Evolutionary conservation across 768 basidiomycete species (phyloP).

Genomic region (Hericium erinaceus): DNA sequence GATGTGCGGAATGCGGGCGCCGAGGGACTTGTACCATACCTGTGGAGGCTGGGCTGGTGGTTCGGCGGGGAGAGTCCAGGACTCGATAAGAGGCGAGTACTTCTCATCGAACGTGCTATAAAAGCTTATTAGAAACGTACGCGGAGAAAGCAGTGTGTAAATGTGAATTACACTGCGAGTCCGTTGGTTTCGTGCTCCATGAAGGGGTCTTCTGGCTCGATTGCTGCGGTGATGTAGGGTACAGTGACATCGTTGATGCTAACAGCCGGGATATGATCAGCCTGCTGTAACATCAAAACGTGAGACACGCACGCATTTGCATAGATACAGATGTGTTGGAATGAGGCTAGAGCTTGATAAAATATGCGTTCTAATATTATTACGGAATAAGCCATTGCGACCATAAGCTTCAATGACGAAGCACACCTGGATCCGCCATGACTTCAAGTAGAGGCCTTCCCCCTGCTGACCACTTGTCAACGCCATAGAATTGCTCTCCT

Average conservation of each 20-base stretch:
- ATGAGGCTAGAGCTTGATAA: conserved; percentile 58
- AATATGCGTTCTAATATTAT: conserved; percentile 53
- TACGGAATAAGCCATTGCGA: neutral
- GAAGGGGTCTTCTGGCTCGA: conserved; percentile 63
- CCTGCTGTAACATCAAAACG: neutral
- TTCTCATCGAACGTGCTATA: conserved; percentile 8
- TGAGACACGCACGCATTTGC: conserved; percentile 58
- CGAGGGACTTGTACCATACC: conserved; percentile 9
- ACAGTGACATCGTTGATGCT: conserved; percentile 74
- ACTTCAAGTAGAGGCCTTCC: conserved; percentile 64
- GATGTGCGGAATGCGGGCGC: neutral
- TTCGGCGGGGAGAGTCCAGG: conserved; percentile 3
- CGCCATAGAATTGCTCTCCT: conserved; percentile 47
- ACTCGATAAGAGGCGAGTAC: conserved; percentile 11
- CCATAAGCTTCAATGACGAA: neutral
- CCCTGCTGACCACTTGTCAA: conserved; percentile 61
- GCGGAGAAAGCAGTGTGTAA: neutral
- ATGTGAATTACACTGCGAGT: conserved; percentile 44
- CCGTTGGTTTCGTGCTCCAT: conserved; percentile 44
- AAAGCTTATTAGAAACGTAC: neutral
- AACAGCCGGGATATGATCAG: neutral
- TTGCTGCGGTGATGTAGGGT: conserved; percentile 71
- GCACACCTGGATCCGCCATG: conserved; percentile 67
- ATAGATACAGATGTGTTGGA: conserved; percentile 65
- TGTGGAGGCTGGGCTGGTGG: conserved; percentile 5